phyloP scores from a whole-genome alignment of 768 basidiomycete species.

The Pleurotus ostreatus region DNA sequence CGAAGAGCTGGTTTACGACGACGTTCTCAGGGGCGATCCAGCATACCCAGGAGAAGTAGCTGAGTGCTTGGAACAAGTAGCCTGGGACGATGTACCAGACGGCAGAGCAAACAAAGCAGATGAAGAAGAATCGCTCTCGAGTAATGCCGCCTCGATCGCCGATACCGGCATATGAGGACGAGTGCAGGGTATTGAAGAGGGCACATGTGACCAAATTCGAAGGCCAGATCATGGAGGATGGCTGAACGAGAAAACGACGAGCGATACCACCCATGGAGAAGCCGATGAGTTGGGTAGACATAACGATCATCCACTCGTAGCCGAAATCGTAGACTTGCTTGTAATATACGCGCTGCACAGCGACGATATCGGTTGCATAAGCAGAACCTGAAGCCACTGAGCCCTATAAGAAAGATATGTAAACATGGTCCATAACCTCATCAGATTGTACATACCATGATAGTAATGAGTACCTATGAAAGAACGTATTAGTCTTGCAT shows the following conservation, averaged over 20 bases:
- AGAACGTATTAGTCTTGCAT: constrained; percentile 15
- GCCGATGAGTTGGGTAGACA: constrained; percentile 67
- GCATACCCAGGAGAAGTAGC: constrained; percentile 57
- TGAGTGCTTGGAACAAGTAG: constrained; percentile 45
- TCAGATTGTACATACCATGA: constrained; percentile 21
- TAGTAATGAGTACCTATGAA: constrained; percentile 49
- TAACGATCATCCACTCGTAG: constrained; percentile 71
- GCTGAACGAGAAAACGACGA: constrained; percentile 69
- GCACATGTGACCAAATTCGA: constrained; percentile 67
- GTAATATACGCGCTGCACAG: constrained; percentile 66
- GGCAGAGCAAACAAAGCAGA: constrained; percentile 50
- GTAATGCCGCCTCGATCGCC: constrained; percentile 57
- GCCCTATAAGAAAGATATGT: constrained; percentile 30
- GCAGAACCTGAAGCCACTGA: constrained; percentile 54
- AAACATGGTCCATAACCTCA: background rate
- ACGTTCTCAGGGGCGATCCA: constrained; percentile 47
- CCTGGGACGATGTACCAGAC: constrained; percentile 50
- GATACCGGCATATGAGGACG: constrained; percentile 59
- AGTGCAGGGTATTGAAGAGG: constrained; percentile 73
- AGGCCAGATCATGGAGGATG: constrained; percentile 67
- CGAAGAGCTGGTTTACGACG: constrained; percentile 45
- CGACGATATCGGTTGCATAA: constrained; percentile 70
- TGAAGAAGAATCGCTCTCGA: constrained; percentile 69
- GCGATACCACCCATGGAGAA: constrained; percentile 75
- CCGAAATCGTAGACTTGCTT: constrained; percentile 55